Evolutionary conservation across 2,329 filamentous ascomycete species (phyloP).

Genomic region (Aureobasidium lini): DNA sequence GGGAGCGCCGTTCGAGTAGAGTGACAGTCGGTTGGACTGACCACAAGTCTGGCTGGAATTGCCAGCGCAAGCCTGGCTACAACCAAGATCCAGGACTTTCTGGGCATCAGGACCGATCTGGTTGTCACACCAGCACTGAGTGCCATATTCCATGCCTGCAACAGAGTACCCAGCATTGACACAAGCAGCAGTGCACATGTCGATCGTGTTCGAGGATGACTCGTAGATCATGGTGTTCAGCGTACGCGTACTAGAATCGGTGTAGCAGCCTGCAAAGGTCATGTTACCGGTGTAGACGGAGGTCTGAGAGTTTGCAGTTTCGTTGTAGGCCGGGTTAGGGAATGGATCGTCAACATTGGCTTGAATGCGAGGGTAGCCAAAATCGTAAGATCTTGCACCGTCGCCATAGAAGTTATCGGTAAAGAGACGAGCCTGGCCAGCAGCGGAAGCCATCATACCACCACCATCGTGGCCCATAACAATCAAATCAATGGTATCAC

Average conservation of each 20-base stretch:
- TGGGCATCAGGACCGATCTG: constrained; percentile 20
- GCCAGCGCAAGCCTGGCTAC: constrained; percentile 25
- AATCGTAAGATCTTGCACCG: constrained; percentile 28
- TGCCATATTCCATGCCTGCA: constrained; percentile 28
- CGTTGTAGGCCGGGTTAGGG: constrained; percentile 25
- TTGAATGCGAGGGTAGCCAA: constrained; percentile 30
- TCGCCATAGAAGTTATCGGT: constrained; percentile 32
- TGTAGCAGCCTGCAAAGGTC: constrained; percentile 32
- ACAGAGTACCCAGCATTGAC: constrained; percentile 25
- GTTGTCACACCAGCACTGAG: constrained; percentile 30
- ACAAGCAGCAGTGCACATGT: constrained; percentile 26
- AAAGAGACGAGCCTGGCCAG: constrained; percentile 31
- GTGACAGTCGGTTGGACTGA: constrained; percentile 24
- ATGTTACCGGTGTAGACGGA: constrained; percentile 27
- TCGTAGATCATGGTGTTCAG: constrained; percentile 23
- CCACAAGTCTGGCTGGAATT: constrained; percentile 27
- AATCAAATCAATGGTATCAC: constrained; percentile 30
- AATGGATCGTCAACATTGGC: constrained; percentile 26
- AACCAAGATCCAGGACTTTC: constrained; percentile 26
- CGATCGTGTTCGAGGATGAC: constrained; percentile 25
- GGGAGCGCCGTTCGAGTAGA: constrained; percentile 25
- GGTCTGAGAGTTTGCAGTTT: constrained; percentile 19
- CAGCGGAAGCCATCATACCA: constrained; percentile 28
- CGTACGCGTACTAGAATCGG: constrained; percentile 21
- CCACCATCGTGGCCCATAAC: constrained; percentile 29